Conservation (phyloP, 768 basidiomycete genomes). For the Pholiota molesta region DNA sequence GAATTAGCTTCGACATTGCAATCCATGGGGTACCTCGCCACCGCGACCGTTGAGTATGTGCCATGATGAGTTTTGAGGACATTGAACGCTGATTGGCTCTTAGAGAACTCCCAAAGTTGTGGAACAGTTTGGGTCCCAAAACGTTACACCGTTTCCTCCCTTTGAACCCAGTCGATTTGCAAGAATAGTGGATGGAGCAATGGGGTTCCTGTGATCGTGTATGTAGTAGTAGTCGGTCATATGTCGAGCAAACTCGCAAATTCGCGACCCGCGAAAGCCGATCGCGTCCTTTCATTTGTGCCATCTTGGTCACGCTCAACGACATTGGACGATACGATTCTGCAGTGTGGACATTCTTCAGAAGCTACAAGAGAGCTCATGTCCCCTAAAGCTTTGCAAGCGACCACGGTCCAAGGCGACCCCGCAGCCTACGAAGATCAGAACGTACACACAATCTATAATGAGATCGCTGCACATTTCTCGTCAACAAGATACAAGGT, state of each 20-base stretch:
- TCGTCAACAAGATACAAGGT: slow-evolving; percentile 91
- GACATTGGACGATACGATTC: background rate
- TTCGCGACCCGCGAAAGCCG: background rate
- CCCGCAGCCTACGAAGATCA: slow-evolving; percentile 64
- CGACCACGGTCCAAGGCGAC: slow-evolving; percentile 47
- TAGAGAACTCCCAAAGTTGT: slow-evolving; percentile 63
- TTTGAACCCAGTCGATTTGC: slow-evolving; percentile 72
- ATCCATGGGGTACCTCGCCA: slow-evolving; percentile 56
- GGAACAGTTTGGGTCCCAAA: slow-evolving; percentile 44
- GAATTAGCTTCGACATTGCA: slow-evolving; percentile 79
- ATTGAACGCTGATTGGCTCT: background rate
- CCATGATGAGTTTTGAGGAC: background rate
- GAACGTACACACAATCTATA: slow-evolving; percentile 85
- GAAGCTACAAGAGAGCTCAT: slow-evolving; percentile 22
- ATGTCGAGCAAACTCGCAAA: no score
- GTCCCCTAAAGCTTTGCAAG: slow-evolving; percentile 38
- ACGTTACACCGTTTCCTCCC: slow-evolving; percentile 61
- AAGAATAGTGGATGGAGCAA: slow-evolving; percentile 71
- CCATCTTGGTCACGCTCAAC: background rate
- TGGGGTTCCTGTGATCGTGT: slow-evolving; percentile 62
- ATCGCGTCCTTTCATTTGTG: background rate
- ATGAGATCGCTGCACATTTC: slow-evolving; percentile 85
- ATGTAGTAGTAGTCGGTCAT: slow-evolving; percentile 1
- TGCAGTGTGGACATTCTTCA: background rate
- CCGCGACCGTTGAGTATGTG: slow-evolving; percentile 63